Evolutionary conservation across 1,284 basidiomycete species (phyloP).

Genomic region (Pascua sp.): DNA sequence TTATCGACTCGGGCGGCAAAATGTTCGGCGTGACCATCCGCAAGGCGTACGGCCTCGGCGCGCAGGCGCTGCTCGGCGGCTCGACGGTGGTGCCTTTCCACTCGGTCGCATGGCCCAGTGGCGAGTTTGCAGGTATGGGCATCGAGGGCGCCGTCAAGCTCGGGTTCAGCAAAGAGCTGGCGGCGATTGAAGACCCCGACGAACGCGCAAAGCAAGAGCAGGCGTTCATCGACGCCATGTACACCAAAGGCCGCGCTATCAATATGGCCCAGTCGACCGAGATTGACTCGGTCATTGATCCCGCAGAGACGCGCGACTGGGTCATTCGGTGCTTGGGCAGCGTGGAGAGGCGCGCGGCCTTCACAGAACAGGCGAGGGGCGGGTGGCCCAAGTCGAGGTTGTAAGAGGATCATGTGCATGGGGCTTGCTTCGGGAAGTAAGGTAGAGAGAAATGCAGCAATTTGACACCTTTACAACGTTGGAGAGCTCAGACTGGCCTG

Average conservation of each 20-base stretch:
- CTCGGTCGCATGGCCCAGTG: constrained; percentile 16
- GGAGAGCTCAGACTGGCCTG: too few species aligned
- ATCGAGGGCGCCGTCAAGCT: constrained; percentile 23
- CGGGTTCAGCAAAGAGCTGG: constrained; percentile 21
- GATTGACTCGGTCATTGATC: constrained; percentile 21
- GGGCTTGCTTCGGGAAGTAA: too few species aligned
- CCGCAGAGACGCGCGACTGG: constrained; percentile 21
- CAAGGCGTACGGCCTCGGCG: constrained; percentile 21
- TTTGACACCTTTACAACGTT: too few species aligned
- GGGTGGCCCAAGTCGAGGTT: too few species aligned
- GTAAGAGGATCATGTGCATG: too few species aligned
- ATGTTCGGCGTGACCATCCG: constrained; percentile 19
- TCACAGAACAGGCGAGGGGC: neutral
- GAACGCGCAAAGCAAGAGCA: constrained; percentile 13
- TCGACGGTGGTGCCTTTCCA: constrained; percentile 13
- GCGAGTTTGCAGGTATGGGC: constrained; percentile 23
- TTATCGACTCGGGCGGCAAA: constrained; percentile 15
- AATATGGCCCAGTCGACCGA: constrained; percentile 20
- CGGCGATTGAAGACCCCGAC: constrained; percentile 8
- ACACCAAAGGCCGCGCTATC: constrained; percentile 14
- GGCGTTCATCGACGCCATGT: constrained; percentile 19
- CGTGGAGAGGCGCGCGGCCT: constrained; percentile 9
- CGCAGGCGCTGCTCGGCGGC: constrained; percentile 19
- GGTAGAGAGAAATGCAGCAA: too few species aligned
- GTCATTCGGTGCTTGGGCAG: constrained; percentile 10